A percentile compares a stretch with the other conserved stretches of the same genome.
phyloP scores from a whole-genome alignment of 2,329 filamentous ascomycete genomes.

The Rugonectria rugulosa region DNA sequence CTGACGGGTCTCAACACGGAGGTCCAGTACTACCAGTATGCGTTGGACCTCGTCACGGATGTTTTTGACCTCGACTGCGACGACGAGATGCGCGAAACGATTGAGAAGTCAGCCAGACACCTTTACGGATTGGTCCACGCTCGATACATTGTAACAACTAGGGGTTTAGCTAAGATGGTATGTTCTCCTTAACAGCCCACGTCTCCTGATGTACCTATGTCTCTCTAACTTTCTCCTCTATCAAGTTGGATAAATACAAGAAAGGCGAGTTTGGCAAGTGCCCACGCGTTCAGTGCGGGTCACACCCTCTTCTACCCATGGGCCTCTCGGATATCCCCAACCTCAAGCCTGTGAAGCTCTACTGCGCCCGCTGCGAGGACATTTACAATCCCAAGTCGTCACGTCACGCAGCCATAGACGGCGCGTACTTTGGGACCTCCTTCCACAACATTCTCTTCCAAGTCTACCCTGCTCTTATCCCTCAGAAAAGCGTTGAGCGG shows the following conservation, averaged over 20 bases:
- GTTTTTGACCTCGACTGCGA: slow-evolving; percentile 99
- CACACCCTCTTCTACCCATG: slow-evolving; percentile 92
- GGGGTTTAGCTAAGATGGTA: slow-evolving; percentile 96
- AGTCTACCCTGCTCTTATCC: slow-evolving; percentile 90
- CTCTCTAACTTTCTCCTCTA: background rate
- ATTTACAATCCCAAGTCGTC: slow-evolving; percentile 99
- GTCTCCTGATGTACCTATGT: too few species aligned
- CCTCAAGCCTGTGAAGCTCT: slow-evolving; percentile 91
- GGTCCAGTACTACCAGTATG: slow-evolving; percentile 99
- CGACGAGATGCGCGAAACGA: slow-evolving; percentile 96
- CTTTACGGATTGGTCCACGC: slow-evolving; percentile 96
- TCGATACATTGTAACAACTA: slow-evolving; percentile 94
- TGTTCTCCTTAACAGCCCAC: too few species aligned
- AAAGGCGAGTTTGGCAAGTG: slow-evolving; percentile 98
- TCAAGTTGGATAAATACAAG: slow-evolving; percentile 98
- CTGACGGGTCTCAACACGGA: slow-evolving; percentile 96
- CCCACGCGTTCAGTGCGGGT: slow-evolving; percentile 92
- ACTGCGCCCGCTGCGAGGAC: slow-evolving; percentile 96
- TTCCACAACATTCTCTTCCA: slow-evolving; percentile 99
- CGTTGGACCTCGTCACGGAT: slow-evolving; percentile 94
- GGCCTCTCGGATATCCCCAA: slow-evolving; percentile 90
- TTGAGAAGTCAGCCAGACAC: slow-evolving; percentile 95
- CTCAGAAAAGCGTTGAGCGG: slow-evolving; percentile 82
- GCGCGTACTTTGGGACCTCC: slow-evolving; percentile 96
- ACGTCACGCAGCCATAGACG: slow-evolving; percentile 93